phyloP scores from a whole-genome alignment of 371 early-diverging fungal species.

The Mucor piriformis region DNA sequence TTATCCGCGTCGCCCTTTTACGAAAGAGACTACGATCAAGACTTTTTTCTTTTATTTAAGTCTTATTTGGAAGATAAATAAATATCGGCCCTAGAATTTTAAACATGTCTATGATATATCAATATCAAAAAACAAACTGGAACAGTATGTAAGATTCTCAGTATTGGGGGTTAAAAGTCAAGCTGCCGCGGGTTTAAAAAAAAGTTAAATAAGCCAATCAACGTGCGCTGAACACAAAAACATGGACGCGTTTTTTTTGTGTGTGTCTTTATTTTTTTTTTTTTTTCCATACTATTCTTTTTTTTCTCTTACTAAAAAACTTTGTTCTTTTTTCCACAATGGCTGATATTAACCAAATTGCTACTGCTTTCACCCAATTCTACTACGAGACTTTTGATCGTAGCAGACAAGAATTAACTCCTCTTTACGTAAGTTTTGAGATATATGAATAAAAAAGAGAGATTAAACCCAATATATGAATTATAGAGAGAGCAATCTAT shows the following conservation, averaged over 20 bases:
- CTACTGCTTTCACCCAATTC: constrained; percentile 73
- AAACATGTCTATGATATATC: no score
- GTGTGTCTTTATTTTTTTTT: background rate
- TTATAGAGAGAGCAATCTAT: constrained; percentile 76
- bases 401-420: constrained; percentile 59
- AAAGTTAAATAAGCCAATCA: no score
- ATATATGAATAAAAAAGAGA: background rate
- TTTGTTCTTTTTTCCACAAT: background rate
- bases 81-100: no score
- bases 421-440: constrained; percentile 78
- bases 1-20: no score
- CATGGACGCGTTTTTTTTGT: background rate
- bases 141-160: no score
- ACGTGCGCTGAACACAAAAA: no score
- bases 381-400: constrained; percentile 88
- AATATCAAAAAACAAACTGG: no score
- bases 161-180: no score
- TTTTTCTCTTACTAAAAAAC: background rate
- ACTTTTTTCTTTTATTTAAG: no score
- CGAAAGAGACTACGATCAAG: no score
- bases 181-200: no score
- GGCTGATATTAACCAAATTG: constrained; percentile 52
- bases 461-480: background rate
- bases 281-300: background rate
- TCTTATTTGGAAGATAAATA: no score